Base-by-base conservation (phyloP, 2,329 filamentous ascomycete species). In the Orbilia oligospora region DNA sequence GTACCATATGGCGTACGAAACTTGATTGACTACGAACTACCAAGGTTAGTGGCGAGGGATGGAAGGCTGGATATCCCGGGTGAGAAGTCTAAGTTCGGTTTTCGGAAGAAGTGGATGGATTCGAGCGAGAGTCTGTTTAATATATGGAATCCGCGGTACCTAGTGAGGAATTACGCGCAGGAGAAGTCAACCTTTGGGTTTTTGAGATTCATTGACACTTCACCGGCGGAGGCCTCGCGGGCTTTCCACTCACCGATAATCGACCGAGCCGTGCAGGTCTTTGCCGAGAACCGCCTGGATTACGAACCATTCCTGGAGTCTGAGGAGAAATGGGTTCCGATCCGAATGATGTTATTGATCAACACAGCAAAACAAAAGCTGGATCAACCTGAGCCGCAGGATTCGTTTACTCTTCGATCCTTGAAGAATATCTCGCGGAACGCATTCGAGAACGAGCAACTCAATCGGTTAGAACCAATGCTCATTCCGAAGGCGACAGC, bases 1-100 rank as follows among this genome's bases (percentile, higher is more conserved):
- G 91, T 97, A 20, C 90, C 89, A 48, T 99, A 99, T 84, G 97
- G 95, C 0, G 92, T 93, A 0, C 91, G 93, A 76, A 98, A 91
- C 83, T 82, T 92, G 82, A 95, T 99, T 80, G 91, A 97, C 81
- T 97, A 95, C 83, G 87, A 90, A 58, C 84, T 98, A 70, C 96
- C 96, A 20, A 89, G 90, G 27, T 87, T 97, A 5, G 86, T 99
- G n/a, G 95, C 92, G 87, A 89, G 90, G n/a, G 91, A 89, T 67
- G 95, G 93, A 5, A 90, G 94, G 65, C 85, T 99, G 12, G 86
- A 92, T 83, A 87, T 93, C 83, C 86, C 93, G 10, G 91, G 94
- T 5, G 87, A 88, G 1, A 89, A 91, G 80, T 98, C 97, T 82
- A 83, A 86, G 2, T 93, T 93, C 56, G 95, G 95, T 2, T 97